phyloP scores from a whole-genome alignment of 192 early-diverging fungal species.

The Coemansia sp. region DNA sequence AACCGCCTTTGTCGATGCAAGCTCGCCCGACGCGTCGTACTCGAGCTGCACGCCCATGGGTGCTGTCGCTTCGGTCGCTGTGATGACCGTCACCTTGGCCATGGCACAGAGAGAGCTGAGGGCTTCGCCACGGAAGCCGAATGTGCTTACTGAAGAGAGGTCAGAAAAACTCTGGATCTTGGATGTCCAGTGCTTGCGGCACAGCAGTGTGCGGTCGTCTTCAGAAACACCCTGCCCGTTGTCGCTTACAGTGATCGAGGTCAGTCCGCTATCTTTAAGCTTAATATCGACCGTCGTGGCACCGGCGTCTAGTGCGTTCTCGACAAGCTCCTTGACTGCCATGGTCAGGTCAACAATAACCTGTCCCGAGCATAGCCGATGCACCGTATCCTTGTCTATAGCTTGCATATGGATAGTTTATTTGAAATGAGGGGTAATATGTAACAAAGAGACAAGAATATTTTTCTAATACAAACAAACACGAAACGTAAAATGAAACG shows the following conservation, averaged over 20 bases:
- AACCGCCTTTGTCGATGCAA: constrained; percentile 46
- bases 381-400: constrained; percentile 55
- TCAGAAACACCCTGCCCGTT: constrained; percentile 81
- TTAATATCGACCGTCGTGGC: constrained; percentile 80
- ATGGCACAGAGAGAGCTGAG: constrained; percentile 82
- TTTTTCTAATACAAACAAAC: no score
- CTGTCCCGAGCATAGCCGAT: constrained; percentile 85
- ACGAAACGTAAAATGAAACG: no score
- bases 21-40: constrained; percentile 63
- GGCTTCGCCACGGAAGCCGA: constrained; percentile 95
- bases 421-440: no score
- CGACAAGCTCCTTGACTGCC: constrained; percentile 90
- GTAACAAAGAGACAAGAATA: no score
- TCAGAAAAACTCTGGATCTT: constrained; percentile 81
- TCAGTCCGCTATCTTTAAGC: constrained; percentile 77
- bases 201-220: constrained; percentile 63
- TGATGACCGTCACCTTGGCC: constrained; percentile 58
- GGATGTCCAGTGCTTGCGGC: constrained; percentile 88
- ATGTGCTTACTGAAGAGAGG: constrained; percentile 68
- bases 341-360: constrained; percentile 82
- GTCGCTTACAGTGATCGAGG: constrained; percentile 74
- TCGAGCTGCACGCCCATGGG: constrained; percentile 64
- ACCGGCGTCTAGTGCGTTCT: constrained; percentile 89
- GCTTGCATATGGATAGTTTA: constrained; percentile 20
- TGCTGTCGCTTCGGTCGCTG: constrained; percentile 57